Evolutionary conservation across 352 stramenopile genomes (phyloP).

Genomic region (Globisporangium paroecandrum): DNA sequence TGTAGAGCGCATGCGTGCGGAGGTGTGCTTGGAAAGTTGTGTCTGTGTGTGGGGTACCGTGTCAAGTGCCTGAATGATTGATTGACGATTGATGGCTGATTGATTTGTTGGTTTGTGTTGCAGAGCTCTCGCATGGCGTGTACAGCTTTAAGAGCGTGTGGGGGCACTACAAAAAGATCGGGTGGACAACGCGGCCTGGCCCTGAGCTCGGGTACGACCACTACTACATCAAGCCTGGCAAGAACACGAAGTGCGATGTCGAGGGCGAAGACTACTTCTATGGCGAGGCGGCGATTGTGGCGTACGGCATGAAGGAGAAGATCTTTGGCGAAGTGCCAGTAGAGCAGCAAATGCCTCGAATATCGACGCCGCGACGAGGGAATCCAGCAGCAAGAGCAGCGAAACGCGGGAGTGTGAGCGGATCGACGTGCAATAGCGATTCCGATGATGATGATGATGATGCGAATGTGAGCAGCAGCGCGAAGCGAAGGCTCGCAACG

Average conservation of each 20-base stretch:
- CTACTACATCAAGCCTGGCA: conserved; percentile 41
- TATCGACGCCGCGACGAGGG: not conserved
- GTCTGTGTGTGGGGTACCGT: not conserved
- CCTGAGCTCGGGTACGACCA: conserved; percentile 38
- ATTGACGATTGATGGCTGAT: not conserved
- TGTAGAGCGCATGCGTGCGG: not conserved
- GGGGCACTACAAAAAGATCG: conserved; percentile 23
- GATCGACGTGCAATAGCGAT: conserved; percentile 26
- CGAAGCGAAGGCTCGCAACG: conserved; percentile 9
- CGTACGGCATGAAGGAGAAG: conserved; percentile 22
- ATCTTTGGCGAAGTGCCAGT: conserved; percentile 31
- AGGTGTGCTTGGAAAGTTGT: not conserved
- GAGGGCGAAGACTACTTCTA: conserved; percentile 36
- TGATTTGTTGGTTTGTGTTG: not conserved
- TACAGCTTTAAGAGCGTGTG: conserved; percentile 48
- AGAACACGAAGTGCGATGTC: conserved; percentile 24
- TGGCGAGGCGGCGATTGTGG: conserved; percentile 35
- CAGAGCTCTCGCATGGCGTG: conserved; percentile 34
- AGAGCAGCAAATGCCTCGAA: not conserved
- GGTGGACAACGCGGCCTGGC: conserved; percentile 22
- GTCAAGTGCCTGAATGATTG: not conserved
- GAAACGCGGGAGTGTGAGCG: conserved; percentile 17
- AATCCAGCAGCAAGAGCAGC: conserved; percentile 1
- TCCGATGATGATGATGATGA: conserved; percentile 6
- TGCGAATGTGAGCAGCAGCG: conserved; percentile 13